Percentiles rank a stretch among this genome's conserved stretches.
These are phyloP conservation scores for Pinus albicaulis DNA, from an alignment of 75 land plant genomes.

Conservation along the genomic window DNA sequence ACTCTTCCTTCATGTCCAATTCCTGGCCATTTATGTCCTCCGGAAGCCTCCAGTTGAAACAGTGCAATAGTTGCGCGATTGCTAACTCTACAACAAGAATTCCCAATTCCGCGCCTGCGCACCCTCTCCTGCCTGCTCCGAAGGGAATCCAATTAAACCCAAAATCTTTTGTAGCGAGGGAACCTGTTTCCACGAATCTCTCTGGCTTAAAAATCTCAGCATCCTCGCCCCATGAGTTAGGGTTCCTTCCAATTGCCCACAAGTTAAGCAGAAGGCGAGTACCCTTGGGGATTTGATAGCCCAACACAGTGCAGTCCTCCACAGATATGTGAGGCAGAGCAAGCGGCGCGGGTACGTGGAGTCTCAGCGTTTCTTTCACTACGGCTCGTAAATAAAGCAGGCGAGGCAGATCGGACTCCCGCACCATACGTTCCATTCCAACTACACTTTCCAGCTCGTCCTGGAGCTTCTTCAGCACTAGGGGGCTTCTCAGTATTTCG, in stretches of 20 bases:
- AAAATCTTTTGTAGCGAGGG: background rate
- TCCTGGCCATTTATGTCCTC: no score
- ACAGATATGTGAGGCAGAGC: background rate
- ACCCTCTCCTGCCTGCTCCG: background rate
- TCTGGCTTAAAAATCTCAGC: constrained; percentile 5
- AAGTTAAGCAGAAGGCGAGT: constrained; percentile 14
- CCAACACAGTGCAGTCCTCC: background rate
- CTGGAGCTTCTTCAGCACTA: no score
- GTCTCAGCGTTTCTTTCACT: constrained; percentile 11
- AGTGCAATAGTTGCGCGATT: no score
- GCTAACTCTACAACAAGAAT: no score
- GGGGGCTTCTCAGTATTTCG: no score
- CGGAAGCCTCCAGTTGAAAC: no score
- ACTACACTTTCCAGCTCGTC: no score
- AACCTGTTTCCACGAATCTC: constrained; percentile 5
- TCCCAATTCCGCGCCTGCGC: background rate
- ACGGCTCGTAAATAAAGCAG: constrained; percentile 1
- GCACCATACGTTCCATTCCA: no score
- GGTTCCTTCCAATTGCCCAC: background rate
- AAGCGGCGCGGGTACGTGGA: constrained; percentile 5
- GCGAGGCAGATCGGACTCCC: background rate
- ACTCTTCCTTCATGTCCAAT: no score
- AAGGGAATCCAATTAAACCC: background rate
- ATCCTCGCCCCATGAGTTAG: background rate
- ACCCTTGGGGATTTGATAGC: constrained; percentile 8